Evolutionary conservation across 768 basidiomycete species (phyloP).

Genomic region (Cystofilobasidium bisporidii): DNA sequence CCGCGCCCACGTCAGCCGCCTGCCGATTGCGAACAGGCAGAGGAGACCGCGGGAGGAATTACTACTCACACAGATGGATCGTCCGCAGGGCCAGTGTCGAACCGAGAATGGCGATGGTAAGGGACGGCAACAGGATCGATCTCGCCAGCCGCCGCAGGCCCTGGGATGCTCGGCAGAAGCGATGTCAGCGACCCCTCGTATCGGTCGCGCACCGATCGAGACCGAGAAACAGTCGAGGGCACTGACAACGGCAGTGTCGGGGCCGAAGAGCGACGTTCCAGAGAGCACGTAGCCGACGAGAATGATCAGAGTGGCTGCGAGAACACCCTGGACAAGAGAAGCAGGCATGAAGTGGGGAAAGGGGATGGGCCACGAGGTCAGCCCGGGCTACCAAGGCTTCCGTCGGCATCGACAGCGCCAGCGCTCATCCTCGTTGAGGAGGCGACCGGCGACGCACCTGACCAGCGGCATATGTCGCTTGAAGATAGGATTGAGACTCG

Average conservation of each 20-base stretch:
- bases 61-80: conserved; percentile 12
- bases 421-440: background rate
- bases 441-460: conserved; percentile 1
- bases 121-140: conserved; percentile 11
- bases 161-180: too few species aligned
- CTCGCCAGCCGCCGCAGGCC: conserved; percentile 16
- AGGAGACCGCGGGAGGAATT: too few species aligned
- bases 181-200: too few species aligned
- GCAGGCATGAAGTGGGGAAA: conserved; percentile 3
- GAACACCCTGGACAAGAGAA: conserved; percentile 6
- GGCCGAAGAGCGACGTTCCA: conserved; percentile 10
- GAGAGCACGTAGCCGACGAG: conserved; percentile 22
- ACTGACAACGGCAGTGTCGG: conserved; percentile 21
- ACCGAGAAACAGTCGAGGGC: background rate
- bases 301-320: conserved; percentile 18
- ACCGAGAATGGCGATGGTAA: conserved; percentile 18
- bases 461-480: background rate
- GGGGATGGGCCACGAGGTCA: background rate
- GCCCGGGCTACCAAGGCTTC: background rate
- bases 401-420: background rate
- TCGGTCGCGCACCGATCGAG: background rate
- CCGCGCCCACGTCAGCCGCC: too few species aligned
- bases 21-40: too few species aligned
- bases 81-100: conserved; percentile 1
- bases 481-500: conserved; percentile 13